Evolutionary conservation across 169 alveolate species (phyloP), one percentile per base, ranked within the genome.

Genomic region (Cryptosporidium bovis): DNA sequence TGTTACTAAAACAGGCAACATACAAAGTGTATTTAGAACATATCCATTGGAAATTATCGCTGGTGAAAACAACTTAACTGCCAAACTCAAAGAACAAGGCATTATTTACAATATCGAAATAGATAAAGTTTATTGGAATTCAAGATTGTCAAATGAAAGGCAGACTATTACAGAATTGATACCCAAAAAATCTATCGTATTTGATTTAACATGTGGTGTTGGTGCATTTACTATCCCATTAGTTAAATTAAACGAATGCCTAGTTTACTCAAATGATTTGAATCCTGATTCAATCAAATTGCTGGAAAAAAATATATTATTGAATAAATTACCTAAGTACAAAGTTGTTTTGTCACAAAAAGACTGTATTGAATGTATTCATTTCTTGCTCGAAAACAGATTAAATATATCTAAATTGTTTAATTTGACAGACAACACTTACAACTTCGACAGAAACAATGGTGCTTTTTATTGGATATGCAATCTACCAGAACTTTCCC

Each of bases 171-270:
- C 92, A 44, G 90, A 90, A 34, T 60, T 71, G 58, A 65, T 93
- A 33, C 90, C 91, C 55, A 82, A 83, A 46, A 85, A 94, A 40
- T 94, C 93, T n/a, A 90, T 94, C 1, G 87, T 94, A 24, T 93
- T 95, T 64, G 97, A 94, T 68, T 90, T 93, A 71, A 93, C 94
- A 64, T 93, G 96, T 62, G 97, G 97, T 29, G 94, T 92, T 0
- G 97, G 97, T 1, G 96, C 97, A 27, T 77, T 94, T 13, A 91
- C 95, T 13, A 83, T 94, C 29, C 92, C 94, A 51, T 93, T 93
- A 1, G 93, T 95, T 8, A 92, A 92, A 90, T 15, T 60, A 20
- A 91, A 90, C 68, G 93, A 93, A 7, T 83, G 92, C 0, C 84
- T 71, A 51, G 95, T 93, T 44, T 87, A 91, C 64, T 94, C 96